A percentile compares a stretch with the other conserved stretches of the same genome.
Conservation (phyloP, 1,139 yeast species). For the Pichia sp. region DNA sequence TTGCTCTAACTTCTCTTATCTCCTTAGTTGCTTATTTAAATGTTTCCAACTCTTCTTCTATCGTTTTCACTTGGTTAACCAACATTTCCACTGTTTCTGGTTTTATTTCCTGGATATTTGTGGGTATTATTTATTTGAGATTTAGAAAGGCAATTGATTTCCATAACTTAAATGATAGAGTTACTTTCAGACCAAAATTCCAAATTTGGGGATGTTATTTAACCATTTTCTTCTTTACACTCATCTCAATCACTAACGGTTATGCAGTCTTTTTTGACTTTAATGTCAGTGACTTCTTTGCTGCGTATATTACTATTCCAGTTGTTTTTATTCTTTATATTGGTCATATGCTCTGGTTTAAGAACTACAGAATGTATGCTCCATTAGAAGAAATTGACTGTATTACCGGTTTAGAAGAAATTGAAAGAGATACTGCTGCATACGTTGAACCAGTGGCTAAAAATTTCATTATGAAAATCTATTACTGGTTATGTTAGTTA, state of each 20-base stretch:
- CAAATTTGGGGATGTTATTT: conserved; percentile 44
- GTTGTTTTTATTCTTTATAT: conserved; percentile 43
- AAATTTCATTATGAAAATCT: conserved; percentile 33
- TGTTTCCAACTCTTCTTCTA: conserved; percentile 26
- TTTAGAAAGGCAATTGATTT: conserved; percentile 48
- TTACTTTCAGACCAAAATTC: conserved; percentile 39
- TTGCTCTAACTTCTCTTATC: conserved; percentile 32
- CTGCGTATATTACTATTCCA: conserved; percentile 59
- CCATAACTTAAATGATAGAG: conserved; percentile 40
- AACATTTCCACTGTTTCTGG: conserved; percentile 41
- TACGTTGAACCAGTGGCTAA: conserved; percentile 33
- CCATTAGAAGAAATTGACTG: conserved; percentile 43
- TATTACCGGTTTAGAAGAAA: conserved; percentile 38
- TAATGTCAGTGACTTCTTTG: conserved; percentile 45
- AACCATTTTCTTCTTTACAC: conserved; percentile 37
- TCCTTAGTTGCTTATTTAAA: conserved; percentile 33
- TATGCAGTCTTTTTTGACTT: conserved; percentile 41
- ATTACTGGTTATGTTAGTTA: conserved; percentile 34
- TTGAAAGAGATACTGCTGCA: conserved; percentile 36
- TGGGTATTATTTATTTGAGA: conserved; percentile 42
- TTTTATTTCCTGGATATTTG: conserved; percentile 40
- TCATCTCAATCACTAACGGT: conserved; percentile 52
- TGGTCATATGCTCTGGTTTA: conserved; percentile 33
- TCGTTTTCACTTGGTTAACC: conserved; percentile 36
- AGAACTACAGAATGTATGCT: conserved; percentile 28